Evolutionary conservation across 1,139 yeast genomes (phyloP).

Genomic region (Entelexis sorbosivorans): DNA sequence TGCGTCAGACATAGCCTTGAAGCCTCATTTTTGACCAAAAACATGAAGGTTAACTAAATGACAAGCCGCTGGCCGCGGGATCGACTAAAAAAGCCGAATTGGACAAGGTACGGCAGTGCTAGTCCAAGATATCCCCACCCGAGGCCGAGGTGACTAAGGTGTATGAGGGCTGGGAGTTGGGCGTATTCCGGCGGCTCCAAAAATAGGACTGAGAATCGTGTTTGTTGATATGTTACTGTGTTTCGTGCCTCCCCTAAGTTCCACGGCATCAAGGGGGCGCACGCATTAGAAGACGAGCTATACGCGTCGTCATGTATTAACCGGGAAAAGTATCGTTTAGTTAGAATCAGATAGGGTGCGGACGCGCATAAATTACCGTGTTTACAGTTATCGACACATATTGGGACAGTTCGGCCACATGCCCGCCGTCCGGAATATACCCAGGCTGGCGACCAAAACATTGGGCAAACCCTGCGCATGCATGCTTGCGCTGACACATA

Average conservation of each 20-base stretch:
- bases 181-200: not conserved
- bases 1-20: too few relatives aligned
- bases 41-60: too few relatives aligned
- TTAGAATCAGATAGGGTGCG: too few relatives aligned
- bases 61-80: not conserved
- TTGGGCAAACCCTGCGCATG: conserved; percentile 14
- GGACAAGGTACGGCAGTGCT: not conserved
- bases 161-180: not conserved
- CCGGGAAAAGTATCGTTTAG: not conserved
- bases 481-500: conserved; percentile 13
- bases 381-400: not conserved
- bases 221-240: not conserved
- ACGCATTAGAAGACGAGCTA: not conserved
- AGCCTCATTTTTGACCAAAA: too few relatives aligned
- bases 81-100: not conserved
- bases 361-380: not conserved
- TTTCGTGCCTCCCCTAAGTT: not conserved
- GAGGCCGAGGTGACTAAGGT: not conserved
- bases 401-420: conserved; percentile 3
- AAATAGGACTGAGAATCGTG: not conserved
- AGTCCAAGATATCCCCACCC: not conserved
- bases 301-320: not conserved
- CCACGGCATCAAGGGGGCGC: not conserved
- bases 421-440: not conserved
- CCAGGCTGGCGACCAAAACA: conserved; percentile 8